Percentiles rank a stretch among this genome's conserved stretches.
Evolutionary conservation across 768 basidiomycete genomes (phyloP).

Genomic region (Russula sp.): DNA sequence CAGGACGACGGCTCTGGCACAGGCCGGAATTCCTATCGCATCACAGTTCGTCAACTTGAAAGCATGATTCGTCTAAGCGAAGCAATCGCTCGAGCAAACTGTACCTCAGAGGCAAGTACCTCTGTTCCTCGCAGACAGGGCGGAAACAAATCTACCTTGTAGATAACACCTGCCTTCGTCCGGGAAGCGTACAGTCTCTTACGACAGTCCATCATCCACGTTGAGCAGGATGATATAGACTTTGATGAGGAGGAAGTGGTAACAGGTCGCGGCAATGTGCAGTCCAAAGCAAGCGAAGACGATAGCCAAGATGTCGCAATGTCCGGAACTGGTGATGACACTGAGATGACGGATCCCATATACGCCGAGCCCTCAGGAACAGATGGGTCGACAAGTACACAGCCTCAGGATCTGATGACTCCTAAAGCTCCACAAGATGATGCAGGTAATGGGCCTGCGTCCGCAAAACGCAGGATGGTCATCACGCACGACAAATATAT

Average conservation of each 20-base stretch:
- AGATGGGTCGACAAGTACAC: slow-evolving; percentile 24
- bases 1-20: slow-evolving; percentile 89
- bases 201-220: slow-evolving; percentile 96
- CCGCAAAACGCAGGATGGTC: slow-evolving; percentile 68
- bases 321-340: slow-evolving; percentile 49
- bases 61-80: slow-evolving; percentile 98
- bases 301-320: slow-evolving; percentile 60
- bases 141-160: background rate
- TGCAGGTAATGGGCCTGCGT: slow-evolving; percentile 35
- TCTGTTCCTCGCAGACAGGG: background rate
- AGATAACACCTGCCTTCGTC: slow-evolving; percentile 93
- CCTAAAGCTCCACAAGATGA: slow-evolving; percentile 27
- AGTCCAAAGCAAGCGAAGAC: slow-evolving; percentile 34
- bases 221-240: slow-evolving; percentile 97
- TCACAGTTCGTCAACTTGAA: slow-evolving; percentile 96
- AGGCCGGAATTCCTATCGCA: slow-evolving; percentile 89
- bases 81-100: slow-evolving; percentile 96
- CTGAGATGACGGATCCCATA: slow-evolving; percentile 46
- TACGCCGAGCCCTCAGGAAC: slow-evolving; percentile 32
- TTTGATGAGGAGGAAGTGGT: slow-evolving; percentile 87
- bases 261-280: slow-evolving; percentile 43
- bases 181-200: slow-evolving; percentile 92
- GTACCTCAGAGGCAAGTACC: slow-evolving; percentile 72
- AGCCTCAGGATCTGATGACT: slow-evolving; percentile 24
- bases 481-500: slow-evolving; percentile 97